Evolutionary conservation across 306 rosid genomes (phyloP).

Genomic region (Sicyos baderoa): DNA sequence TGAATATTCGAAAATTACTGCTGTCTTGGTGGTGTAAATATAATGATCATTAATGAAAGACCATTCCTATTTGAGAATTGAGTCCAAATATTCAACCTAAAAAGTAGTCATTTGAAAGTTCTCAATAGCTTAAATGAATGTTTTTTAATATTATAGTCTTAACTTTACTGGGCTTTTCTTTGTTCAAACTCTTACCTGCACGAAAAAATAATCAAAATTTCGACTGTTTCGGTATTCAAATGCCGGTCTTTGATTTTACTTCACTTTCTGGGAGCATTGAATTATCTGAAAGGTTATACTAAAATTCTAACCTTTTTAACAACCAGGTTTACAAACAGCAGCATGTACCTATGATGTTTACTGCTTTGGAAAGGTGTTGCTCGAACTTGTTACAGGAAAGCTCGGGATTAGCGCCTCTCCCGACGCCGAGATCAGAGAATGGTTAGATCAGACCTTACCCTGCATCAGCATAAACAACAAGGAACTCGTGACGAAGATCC

Average conservation of each 20-base stretch:
- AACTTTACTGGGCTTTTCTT: not conserved
- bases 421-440: slow-evolving; percentile 46
- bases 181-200: not conserved
- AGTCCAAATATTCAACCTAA: not conserved
- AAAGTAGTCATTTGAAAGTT: not conserved
- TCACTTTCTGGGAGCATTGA: not conserved
- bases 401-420: slow-evolving; percentile 64
- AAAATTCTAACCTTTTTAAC: slow-evolving; percentile 14
- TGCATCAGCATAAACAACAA: slow-evolving; percentile 67
- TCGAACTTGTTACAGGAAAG: slow-evolving; percentile 80
- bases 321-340: slow-evolving; percentile 56
- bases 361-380: slow-evolving; percentile 91
- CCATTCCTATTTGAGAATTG: not conserved
- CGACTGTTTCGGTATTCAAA: not conserved
- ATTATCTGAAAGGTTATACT: not conserved
- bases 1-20: not conserved
- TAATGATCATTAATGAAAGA: not conserved
- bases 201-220: not conserved
- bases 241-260: not conserved
- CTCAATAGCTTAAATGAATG: not conserved
- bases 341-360: slow-evolving; percentile 73
- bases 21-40: too few relatives aligned
- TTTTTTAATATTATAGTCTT: not conserved
- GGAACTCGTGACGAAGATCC: slow-evolving; percentile 65
- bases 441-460: slow-evolving; percentile 54